Percentiles rank a stretch among this genome's conserved stretches.
phyloP scores from a whole-genome alignment of 768 basidiomycete genomes.

The Pleurotus platypus region DNA sequence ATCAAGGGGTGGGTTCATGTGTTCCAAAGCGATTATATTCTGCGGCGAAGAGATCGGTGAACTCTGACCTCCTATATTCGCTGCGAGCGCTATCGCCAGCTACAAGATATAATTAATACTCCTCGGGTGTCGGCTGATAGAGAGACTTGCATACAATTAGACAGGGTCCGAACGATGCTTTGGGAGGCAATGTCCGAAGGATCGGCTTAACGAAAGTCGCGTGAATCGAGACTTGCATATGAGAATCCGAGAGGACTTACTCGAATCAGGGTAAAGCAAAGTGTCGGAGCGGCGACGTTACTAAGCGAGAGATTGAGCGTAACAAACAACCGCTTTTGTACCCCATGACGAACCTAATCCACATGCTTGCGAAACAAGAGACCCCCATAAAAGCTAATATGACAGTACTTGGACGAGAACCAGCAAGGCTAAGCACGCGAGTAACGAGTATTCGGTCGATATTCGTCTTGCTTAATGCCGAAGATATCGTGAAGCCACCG shows the following conservation, averaged over 20 bases:
- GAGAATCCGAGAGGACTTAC: slow-evolving; percentile 39
- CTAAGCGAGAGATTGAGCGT: slow-evolving; percentile 31
- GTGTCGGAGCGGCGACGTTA: slow-evolving; percentile 96
- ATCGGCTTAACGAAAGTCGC: slow-evolving; percentile 63
- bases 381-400: slow-evolving; percentile 94
- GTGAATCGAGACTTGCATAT: background rate
- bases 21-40: slow-evolving; percentile 88
- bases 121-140: background rate
- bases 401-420: slow-evolving; percentile 81
- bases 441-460: slow-evolving; percentile 93
- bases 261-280: slow-evolving; percentile 94
- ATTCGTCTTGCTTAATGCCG: slow-evolving; percentile 91
- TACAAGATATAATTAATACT: slow-evolving; percentile 22
- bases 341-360: slow-evolving; percentile 73
- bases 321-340: background rate
- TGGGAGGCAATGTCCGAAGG: slow-evolving; percentile 83
- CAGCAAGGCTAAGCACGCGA: slow-evolving; percentile 85
- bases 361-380: slow-evolving; percentile 98
- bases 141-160: slow-evolving; percentile 68
- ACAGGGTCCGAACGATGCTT: slow-evolving; percentile 83
- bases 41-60: slow-evolving; percentile 98
- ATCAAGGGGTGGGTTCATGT: slow-evolving; percentile 80
- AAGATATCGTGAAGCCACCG: slow-evolving; percentile 96
- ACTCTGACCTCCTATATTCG: slow-evolving; percentile 96
- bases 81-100: slow-evolving; percentile 96